Percentiles rank a stretch among this genome's conserved stretches.
Conservation (phyloP, 768 basidiomycete genomes). For the Leccinum disarticulatum region DNA sequence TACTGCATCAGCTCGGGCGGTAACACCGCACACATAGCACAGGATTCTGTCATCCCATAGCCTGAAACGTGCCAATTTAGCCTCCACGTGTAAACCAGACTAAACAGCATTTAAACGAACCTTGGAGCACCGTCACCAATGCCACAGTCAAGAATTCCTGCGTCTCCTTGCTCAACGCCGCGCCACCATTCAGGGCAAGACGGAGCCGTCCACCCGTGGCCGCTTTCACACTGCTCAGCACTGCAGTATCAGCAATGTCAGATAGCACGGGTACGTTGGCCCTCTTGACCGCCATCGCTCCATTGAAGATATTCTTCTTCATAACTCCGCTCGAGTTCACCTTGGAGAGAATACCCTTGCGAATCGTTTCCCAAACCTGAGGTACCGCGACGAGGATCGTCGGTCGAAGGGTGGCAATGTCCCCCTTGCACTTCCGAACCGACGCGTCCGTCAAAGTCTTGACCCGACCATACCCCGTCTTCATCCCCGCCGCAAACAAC, state of each 20-base stretch:
- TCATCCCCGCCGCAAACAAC: conserved; percentile 74
- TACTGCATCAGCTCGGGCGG: conserved; percentile 80
- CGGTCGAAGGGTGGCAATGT: conserved; percentile 79
- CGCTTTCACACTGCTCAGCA: conserved; percentile 73
- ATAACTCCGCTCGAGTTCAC: conserved; percentile 66
- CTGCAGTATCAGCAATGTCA: conserved; percentile 67
- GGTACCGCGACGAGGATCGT: conserved; percentile 95
- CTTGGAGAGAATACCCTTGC: conserved; percentile 89
- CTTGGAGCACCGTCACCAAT: conserved; percentile 83
- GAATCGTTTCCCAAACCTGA: conserved; percentile 95
- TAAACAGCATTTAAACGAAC: conserved; percentile 41
- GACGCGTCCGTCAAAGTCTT: conserved; percentile 95
- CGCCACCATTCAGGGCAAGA: conserved; percentile 81
- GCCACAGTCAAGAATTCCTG: conserved; percentile 87
- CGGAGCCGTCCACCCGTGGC: conserved; percentile 89
- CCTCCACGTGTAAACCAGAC: neutral
- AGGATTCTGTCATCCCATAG: conserved; percentile 96
- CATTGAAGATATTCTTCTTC: conserved; percentile 77
- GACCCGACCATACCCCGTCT: conserved; percentile 85
- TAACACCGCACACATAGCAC: conserved; percentile 86
- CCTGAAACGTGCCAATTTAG: conserved; percentile 43
- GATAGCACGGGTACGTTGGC: conserved; percentile 63
- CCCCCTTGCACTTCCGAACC: conserved; percentile 87
- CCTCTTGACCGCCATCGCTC: conserved; percentile 75
- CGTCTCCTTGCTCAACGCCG: conserved; percentile 80